Evolutionary conservation across 257 asterid genomes (phyloP), one percentile per base, ranked within the genome.

Genomic region (Striga asiatica): DNA sequence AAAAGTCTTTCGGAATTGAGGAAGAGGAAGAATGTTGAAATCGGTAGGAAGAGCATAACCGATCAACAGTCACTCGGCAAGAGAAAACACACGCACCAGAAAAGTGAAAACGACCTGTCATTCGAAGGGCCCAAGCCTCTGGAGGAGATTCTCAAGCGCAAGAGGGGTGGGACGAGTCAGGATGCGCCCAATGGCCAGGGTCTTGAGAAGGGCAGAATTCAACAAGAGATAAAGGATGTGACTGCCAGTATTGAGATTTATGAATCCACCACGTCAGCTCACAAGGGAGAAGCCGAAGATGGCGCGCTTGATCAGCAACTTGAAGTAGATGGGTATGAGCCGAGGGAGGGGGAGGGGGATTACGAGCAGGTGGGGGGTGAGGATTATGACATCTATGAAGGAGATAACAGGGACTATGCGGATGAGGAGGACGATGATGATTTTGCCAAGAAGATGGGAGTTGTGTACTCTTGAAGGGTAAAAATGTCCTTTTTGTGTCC

Each of bases 81-180:
- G 78, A 81, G 97, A 62, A 88, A 82, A 60, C 74, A 11, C 0
- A 70, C 28, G 60, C 61, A 68, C 61, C 80, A 76, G 57, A 72
- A 64, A 50, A 66, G 70, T 53, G 85, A 65, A 54, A 68, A 27
- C 38, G 74, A 61, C 48, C 57, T 78, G 27, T 74, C 95, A 12
- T 88, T 88, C 60, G 94, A 88, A 48, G 95, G 95, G 29, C 97
- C 97, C 19, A 88, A 75, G 88, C 89, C 97, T n/a, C 79, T 88
- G 23, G 61, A 77, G 49, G 95, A 85, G 78, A 88, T 88, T 65
- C 73, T 88, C 65, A 88, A 82, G 75, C 82, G 94, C 46, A 88
- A 88, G 76, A 78, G 72, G 68, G 74, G 86, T 41, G 89, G 60
- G 67, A 65, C 51, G 47, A 25, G 37, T 37, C 35, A 58, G 63